Evolutionary conservation across 768 basidiomycete species (phyloP), one percentile per base, ranked within the genome.

Genomic region (Hericium coralloides): DNA sequence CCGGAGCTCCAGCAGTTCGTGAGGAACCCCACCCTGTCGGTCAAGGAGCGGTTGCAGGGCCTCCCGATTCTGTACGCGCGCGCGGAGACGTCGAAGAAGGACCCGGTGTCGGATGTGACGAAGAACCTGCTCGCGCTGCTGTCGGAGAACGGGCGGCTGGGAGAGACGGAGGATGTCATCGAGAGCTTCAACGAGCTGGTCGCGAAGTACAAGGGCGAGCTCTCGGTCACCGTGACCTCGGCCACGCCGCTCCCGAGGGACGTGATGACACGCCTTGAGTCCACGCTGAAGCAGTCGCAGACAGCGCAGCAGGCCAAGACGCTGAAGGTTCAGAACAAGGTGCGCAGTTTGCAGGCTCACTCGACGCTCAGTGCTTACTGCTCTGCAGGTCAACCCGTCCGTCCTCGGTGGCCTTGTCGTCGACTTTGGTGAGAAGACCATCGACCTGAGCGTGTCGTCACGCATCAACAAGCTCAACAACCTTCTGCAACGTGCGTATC

Each of bases 381-480:
- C 52, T 54, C 36, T 45, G 14, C 59, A 95, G 93, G 89, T 98
- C 67, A 94, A 98, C 77, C 85, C 93, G 47, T 75, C 83, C n/a
- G 76, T 98, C 57, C 74, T 98, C 60, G 97, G 95, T 57, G 97
- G 97, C 52, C 71, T 98, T 58, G 79, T 98, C 59, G 87, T 99
- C 51, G 97, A 99, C 75, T 93, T 99, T 68, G 95, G 94, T 61
- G 97, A 98, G 78, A 95, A 95, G 79, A 93, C 92, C 54, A 89
- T 99, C 65, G 97, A 99, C 74, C 81, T 98, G 58, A 95, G 92
- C 64, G 94, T 95, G 56, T 86, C 85, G 51, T 92, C 92, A 37
- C 90, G 92, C 55, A 92, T 98, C 66, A 95, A 86, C 70, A 95
- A 94, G 74, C 83, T 98, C 68, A 98, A 98, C 80, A 83, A 82